phyloP scores from a whole-genome alignment of 2,329 filamentous ascomycete species.

The Ceratocystis ficicola region DNA sequence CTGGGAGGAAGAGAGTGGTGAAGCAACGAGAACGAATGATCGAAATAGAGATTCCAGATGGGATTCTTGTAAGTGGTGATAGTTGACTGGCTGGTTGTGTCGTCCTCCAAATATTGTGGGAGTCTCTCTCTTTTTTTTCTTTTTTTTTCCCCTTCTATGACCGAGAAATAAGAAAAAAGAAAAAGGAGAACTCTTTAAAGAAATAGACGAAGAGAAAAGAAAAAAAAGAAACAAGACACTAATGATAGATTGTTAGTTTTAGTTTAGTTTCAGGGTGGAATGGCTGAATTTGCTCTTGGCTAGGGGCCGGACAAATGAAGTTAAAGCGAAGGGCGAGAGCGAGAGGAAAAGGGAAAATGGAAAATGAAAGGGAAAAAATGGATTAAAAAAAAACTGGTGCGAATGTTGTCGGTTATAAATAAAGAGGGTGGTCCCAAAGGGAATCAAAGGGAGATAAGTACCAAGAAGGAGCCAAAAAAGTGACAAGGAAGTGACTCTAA shows the following conservation, averaged over 20 bases:
- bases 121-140: not conserved
- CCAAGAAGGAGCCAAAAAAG: conserved; percentile 10
- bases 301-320: conserved; percentile 16
- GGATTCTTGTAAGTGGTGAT: conserved; percentile 5
- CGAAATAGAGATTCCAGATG: conserved; percentile 8
- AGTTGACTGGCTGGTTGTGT: not conserved
- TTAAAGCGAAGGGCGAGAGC: conserved; percentile 20
- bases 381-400: conserved; percentile 4
- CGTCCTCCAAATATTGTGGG: not conserved
- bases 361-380: conserved; percentile 20
- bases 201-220: not conserved
- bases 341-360: conserved; percentile 17
- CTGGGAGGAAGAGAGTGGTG: not conserved
- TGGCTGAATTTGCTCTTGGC: conserved; percentile 1
- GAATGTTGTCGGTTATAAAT: conserved; percentile 2
- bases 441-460: conserved; percentile 10
- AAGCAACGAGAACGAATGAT: not conserved
- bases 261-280: conserved; percentile 12
- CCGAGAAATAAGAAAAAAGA: not conserved
- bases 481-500: conserved; percentile 10
- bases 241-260: conserved; percentile 10
- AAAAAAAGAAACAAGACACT: conserved; percentile 6
- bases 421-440: conserved; percentile 1
- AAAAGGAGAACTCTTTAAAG: not conserved
- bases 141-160: not conserved